These are phyloP conservation scores for Rhodotorula sphaerocarpa DNA, from an alignment of 768 basidiomycete genomes.

Conservation along the genomic window DNA sequence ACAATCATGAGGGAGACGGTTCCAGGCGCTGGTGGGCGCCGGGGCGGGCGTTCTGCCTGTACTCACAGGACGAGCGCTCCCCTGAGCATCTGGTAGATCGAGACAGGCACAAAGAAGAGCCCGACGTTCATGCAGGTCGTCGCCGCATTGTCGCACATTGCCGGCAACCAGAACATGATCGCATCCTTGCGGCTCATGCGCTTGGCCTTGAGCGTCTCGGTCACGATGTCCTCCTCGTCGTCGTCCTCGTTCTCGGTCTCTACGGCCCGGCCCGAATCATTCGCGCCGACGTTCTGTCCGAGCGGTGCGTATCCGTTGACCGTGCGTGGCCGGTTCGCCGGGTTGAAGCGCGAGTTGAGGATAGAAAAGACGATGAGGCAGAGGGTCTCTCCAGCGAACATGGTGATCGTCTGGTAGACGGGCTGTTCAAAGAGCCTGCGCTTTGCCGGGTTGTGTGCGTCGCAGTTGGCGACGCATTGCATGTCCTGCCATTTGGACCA, in stretches of 20 bases:
- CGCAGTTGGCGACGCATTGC: constrained; percentile 96
- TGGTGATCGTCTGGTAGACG: constrained; percentile 40
- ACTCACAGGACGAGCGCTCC: constrained; percentile 54
- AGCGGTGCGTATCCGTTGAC: too few species aligned
- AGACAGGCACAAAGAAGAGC: constrained; percentile 89
- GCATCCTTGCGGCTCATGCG: constrained; percentile 42
- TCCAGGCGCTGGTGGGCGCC: too few species aligned
- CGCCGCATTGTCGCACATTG: constrained; percentile 78
- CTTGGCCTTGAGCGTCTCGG: constrained; percentile 2
- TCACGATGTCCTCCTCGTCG: background rate
- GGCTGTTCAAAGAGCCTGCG: constrained; percentile 69
- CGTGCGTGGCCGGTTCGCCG: too few species aligned
- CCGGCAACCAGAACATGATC: constrained; percentile 80
- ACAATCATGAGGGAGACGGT: constrained; percentile 80
- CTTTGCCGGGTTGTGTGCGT: constrained; percentile 53
- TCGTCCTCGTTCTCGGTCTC: too few species aligned
- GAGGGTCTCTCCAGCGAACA: constrained; percentile 77
- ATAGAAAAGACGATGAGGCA: constrained; percentile 40
- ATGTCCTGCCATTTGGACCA: constrained; percentile 55
- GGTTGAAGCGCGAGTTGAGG: constrained; percentile 35
- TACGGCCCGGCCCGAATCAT: too few species aligned
- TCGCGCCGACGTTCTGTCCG: too few species aligned
- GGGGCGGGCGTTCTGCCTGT: constrained; percentile 48
- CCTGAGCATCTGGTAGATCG: constrained; percentile 79
- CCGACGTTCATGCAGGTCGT: constrained; percentile 96